phyloP scores from a whole-genome alignment of 2,329 filamentous ascomycete species.

The Neonectria ditissima region DNA sequence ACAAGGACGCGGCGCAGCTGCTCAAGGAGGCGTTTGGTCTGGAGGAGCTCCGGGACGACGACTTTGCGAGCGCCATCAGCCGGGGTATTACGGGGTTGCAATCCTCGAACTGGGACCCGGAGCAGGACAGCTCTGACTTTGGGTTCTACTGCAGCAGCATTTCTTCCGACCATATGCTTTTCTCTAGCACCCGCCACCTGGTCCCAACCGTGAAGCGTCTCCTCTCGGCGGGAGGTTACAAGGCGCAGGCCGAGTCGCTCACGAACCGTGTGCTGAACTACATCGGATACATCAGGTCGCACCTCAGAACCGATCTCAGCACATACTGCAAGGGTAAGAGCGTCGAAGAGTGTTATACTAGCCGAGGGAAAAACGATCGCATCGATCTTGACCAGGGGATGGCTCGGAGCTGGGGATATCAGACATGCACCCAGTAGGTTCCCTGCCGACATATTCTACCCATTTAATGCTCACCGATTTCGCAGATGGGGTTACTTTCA shows the following conservation, averaged over 20 bases:
- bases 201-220: conserved; percentile 52
- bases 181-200: conserved; percentile 54
- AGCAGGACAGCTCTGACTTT: conserved; percentile 54
- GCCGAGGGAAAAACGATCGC: conserved; percentile 37
- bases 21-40: conserved; percentile 64
- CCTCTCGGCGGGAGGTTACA: conserved; percentile 57
- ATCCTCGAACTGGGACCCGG: conserved; percentile 66
- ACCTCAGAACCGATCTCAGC: conserved; percentile 44
- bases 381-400: conserved; percentile 37
- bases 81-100: conserved; percentile 59
- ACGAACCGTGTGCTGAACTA: conserved; percentile 63
- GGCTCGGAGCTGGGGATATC: conserved; percentile 62
- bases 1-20: conserved; percentile 55
- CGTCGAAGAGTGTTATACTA: conserved; percentile 48
- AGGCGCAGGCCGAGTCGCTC: conserved; percentile 51
- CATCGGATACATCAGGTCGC: conserved; percentile 57
- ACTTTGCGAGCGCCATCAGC: conserved; percentile 60
- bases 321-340: conserved; percentile 41
- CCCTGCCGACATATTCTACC: rapidly evolving
- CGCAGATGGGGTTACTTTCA: conserved; percentile 81
- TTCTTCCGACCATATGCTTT: conserved; percentile 56
- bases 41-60: conserved; percentile 56
- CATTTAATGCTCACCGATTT: conserved; percentile 31
- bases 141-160: conserved; percentile 62
- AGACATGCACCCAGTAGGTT: conserved; percentile 66